Evolutionary conservation across 345 rosid species (phyloP).

Genomic region (Melaleuca quinquenervia): DNA sequence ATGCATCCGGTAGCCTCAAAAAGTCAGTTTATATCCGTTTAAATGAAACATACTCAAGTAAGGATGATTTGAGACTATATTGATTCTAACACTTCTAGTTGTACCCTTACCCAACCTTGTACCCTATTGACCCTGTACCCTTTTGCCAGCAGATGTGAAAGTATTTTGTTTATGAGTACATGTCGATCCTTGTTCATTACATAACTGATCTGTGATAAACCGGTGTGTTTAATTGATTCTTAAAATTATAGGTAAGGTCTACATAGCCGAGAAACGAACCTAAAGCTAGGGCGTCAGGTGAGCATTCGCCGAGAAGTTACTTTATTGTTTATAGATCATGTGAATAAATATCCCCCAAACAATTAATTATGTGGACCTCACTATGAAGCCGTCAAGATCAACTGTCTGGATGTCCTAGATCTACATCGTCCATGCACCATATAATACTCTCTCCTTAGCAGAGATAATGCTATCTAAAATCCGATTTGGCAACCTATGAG

Average conservation of each 20-base stretch:
- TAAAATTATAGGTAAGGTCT: background rate
- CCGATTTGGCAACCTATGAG: background rate
- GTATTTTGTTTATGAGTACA: background rate
- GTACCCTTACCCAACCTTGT: too few species aligned
- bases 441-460: background rate
- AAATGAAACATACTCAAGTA: too few species aligned
- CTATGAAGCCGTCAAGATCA: background rate
- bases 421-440: background rate
- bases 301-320: background rate
- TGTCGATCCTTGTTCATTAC: background rate
- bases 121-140: too few species aligned
- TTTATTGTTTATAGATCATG: background rate
- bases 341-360: background rate
- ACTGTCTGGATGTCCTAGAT: background rate
- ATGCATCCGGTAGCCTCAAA: too few species aligned
- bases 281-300: background rate
- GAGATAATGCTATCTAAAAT: background rate
- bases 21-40: too few species aligned
- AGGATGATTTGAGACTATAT: too few species aligned
- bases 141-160: too few species aligned
- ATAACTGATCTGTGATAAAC: background rate
- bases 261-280: background rate
- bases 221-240: background rate
- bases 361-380: background rate
- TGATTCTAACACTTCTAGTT: too few species aligned